Evolutionary conservation across 208 protist species (phyloP), one percentile per base, ranked within the genome.

Genomic region (Leishmania amazonensis): DNA sequence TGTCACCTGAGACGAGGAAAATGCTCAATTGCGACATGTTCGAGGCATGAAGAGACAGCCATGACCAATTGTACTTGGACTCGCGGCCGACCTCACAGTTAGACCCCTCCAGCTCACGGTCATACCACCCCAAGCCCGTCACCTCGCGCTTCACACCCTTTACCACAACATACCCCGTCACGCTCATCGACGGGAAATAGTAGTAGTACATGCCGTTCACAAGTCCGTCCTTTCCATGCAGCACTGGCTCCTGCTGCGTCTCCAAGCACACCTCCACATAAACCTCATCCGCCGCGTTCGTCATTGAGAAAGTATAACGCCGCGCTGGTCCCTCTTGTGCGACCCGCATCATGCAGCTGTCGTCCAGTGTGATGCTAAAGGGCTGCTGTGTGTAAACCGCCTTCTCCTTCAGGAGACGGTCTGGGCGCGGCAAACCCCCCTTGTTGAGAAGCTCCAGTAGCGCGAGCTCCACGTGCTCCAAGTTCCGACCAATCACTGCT

Each of bases 181-280:
- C 90, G 7, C 49, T 49, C 84, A 87, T 89, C 47, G 76, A 76
- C 38, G 88, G 88, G 75, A 87, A 91, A 60, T 86, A 94, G 76
- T 92, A 94, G 81, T 87, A 89, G 75, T 86, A 90, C 89, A 91
- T 91, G 49, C 86, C 54, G 76, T 90, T 92, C 13, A 90, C 87
- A 51, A 83, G 60, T 31, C 84, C 87, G 51, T 91, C 82, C 5
- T 81, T 49, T 24, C 86, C 84, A 74, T 93, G 85, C 0, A 81
- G 64, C 47, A 89, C 81, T 28, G 84, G 81, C 40, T 53, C 65
- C 31, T 67, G 60, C 19, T 77, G 49, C 1, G 84, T 75, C 62
- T 64, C 58, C 49, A 93, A 88, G 38, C 60, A 83, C 19, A 93
- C 54, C 60, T 91, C 72, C 53, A 89, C 86, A 6, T 74, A 19